Conservation (phyloP, 2,329 filamentous ascomycete genomes). For the Pseudogymnoascus destructans region DNA sequence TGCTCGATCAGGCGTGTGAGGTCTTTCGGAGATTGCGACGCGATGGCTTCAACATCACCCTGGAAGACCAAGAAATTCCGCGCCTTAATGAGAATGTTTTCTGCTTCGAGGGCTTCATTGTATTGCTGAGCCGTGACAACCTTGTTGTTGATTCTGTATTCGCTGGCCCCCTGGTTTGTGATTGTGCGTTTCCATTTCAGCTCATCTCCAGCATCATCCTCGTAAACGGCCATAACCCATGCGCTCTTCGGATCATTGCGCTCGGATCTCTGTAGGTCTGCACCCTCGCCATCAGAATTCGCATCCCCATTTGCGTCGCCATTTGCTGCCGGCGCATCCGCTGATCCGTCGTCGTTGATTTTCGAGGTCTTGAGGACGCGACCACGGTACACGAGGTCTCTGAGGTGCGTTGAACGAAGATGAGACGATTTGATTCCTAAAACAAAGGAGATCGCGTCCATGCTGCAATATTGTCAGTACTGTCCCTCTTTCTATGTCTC, state of each 20-base stretch:
- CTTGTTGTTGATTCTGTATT: slow-evolving; percentile 93
- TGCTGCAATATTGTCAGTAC: slow-evolving; percentile 40
- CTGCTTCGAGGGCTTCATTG: slow-evolving; percentile 79
- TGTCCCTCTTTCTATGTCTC: neutral
- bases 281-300: slow-evolving; percentile 45
- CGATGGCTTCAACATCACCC: slow-evolving; percentile 93
- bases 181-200: slow-evolving; percentile 95
- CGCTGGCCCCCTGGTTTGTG: slow-evolving; percentile 74
- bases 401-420: slow-evolving; percentile 81
- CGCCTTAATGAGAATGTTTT: slow-evolving; percentile 96
- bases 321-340: slow-evolving; percentile 37
- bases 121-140: slow-evolving; percentile 82
- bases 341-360: slow-evolving; percentile 80
- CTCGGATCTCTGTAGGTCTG: slow-evolving; percentile 49
- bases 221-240: slow-evolving; percentile 99
- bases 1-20: slow-evolving; percentile 91
- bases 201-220: slow-evolving; percentile 90
- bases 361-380: slow-evolving; percentile 84
- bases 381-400: slow-evolving; percentile 91
- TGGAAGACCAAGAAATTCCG: slow-evolving; percentile 98
- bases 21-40: slow-evolving; percentile 86
- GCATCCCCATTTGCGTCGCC: slow-evolving; percentile 50
- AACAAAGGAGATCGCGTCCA: slow-evolving; percentile 99
- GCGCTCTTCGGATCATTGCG: slow-evolving; percentile 80
- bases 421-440: slow-evolving; percentile 98